These are phyloP conservation scores for Penicillium sp. DNA, from an alignment of 2,329 filamentous ascomycete genomes.

Conservation along the genomic window DNA sequence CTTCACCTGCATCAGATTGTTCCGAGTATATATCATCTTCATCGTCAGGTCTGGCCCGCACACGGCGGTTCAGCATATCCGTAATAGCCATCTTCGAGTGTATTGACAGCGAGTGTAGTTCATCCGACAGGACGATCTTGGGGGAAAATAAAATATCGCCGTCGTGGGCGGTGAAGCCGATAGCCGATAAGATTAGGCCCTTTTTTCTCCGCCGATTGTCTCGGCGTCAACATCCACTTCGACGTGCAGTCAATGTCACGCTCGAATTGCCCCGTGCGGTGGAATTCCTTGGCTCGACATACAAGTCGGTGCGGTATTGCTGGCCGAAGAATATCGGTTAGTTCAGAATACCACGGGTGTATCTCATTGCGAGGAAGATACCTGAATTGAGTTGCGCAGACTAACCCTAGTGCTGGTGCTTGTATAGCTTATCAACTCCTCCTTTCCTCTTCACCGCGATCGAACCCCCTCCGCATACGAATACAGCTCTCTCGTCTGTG, in stretches of 20 bases:
- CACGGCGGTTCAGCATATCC: conserved; percentile 47
- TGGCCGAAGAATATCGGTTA: not conserved
- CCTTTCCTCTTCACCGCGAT: not conserved
- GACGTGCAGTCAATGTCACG: conserved; percentile 9
- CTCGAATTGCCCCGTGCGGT: not conserved
- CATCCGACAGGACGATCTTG: not conserved
- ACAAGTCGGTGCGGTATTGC: not conserved
- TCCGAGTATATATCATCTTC: conserved; percentile 47
- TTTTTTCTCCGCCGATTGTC: conserved; percentile 21
- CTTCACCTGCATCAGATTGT: conserved; percentile 30
- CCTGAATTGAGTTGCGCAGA: too few species aligned
- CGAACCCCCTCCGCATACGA: not conserved
- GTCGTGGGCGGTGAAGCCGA: conserved; percentile 28
- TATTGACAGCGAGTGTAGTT: not conserved
- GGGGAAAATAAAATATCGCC: conserved; percentile 36
- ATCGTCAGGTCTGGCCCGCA: conserved; percentile 45
- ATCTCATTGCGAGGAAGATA: not conserved
- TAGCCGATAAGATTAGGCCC: conserved; percentile 29
- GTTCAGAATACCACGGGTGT: not conserved
- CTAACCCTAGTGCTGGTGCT: not conserved
- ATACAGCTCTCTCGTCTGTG: not conserved
- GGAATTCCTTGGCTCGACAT: not conserved
- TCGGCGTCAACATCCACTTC: conserved; percentile 6
- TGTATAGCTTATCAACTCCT: conserved; percentile 1
- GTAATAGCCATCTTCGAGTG: conserved; percentile 40